A percentile compares a stretch with the other conserved stretches of the same genome.
These are phyloP conservation scores for Kentomonas sorsogonicus DNA, from an alignment of 208 protist genomes.

Conservation along the genomic window DNA sequence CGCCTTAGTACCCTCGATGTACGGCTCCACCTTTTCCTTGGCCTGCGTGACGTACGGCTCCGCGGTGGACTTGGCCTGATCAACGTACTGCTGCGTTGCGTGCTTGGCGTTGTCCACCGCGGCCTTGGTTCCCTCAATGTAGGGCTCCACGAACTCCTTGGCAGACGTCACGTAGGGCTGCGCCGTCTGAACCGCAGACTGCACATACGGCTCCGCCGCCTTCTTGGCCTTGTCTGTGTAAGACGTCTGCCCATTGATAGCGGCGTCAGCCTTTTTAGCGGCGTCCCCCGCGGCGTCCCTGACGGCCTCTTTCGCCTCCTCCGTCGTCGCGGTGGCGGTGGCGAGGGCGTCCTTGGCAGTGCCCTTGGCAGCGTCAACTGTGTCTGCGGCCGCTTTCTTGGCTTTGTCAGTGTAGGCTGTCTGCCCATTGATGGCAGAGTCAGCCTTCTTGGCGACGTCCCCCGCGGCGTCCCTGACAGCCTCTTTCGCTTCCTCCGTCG, in stretches of 20 bases:
- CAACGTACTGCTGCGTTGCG: background rate
- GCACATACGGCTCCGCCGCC: conserved; percentile 13
- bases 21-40: conserved; percentile 10
- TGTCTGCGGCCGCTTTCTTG: conserved; percentile 1
- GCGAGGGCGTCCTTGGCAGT: conserved; percentile 3
- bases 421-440: conserved; percentile 12
- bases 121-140: conserved; percentile 10
- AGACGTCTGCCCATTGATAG: background rate
- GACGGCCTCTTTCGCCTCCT: conserved; percentile 13
- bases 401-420: conserved; percentile 6
- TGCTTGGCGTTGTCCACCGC: conserved; percentile 9
- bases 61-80: background rate
- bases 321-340: conserved; percentile 4
- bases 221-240: conserved; percentile 12
- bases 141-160: conserved; percentile 15
- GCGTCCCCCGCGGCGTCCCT: conserved; percentile 25
- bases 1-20: conserved; percentile 18
- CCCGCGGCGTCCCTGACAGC: conserved; percentile 37
- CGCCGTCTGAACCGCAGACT: conserved; percentile 12
- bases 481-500: conserved; percentile 28
- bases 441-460: conserved; percentile 20
- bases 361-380: background rate
- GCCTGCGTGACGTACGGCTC: conserved; percentile 7
- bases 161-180: conserved; percentile 18
- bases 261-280: conserved; percentile 15